Conservation (phyloP, 352 stramenopile species). For the Pythium aquatile region DNA sequence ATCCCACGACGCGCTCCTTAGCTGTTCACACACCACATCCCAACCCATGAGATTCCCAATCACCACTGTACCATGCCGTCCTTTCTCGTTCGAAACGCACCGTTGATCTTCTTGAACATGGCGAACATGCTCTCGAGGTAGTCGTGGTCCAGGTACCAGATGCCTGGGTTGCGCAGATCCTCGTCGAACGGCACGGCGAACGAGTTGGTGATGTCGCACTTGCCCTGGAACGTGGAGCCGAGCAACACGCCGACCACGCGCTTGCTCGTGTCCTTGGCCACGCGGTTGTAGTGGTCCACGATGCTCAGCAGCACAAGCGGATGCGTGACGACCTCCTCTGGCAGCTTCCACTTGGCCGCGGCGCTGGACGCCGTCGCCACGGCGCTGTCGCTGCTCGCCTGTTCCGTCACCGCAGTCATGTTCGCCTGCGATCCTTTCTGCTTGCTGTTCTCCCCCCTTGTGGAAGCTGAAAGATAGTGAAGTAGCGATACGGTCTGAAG, state of each 20-base stretch:
- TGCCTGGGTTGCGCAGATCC: constrained; percentile 94
- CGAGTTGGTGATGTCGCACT: constrained; percentile 93
- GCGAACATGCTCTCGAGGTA: constrained; percentile 98
- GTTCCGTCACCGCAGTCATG: constrained; percentile 17
- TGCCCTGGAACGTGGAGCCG: constrained; percentile 93
- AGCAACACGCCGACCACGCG: constrained; percentile 98
- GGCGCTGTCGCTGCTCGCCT: constrained; percentile 5
- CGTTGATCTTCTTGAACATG: constrained; percentile 96
- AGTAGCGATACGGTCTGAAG: constrained; percentile 25
- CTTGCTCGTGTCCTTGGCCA: constrained; percentile 98
- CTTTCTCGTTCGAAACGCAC: constrained; percentile 25
- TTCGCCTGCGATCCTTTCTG: constrained; percentile 21
- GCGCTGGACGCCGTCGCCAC: constrained; percentile 1
- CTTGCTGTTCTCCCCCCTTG: constrained; percentile 3
- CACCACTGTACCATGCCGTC: not conserved
- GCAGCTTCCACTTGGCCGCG: constrained; percentile 50
- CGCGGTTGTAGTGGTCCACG: constrained; percentile 99
- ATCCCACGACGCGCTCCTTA: constrained; percentile 98
- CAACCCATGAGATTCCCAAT: not conserved
- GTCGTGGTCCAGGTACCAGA: constrained; percentile 99
- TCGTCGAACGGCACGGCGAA: constrained; percentile 98
- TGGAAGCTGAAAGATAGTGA: constrained; percentile 28
- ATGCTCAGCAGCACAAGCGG: constrained; percentile 98
- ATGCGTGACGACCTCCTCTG: constrained; percentile 96
- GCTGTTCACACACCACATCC: constrained; percentile 35